Percentiles rank a stretch among this genome's conserved stretches.
Evolutionary conservation across 1,284 basidiomycete genomes (phyloP).

Genomic region (Anthracocystis panici-leucophaei): DNA sequence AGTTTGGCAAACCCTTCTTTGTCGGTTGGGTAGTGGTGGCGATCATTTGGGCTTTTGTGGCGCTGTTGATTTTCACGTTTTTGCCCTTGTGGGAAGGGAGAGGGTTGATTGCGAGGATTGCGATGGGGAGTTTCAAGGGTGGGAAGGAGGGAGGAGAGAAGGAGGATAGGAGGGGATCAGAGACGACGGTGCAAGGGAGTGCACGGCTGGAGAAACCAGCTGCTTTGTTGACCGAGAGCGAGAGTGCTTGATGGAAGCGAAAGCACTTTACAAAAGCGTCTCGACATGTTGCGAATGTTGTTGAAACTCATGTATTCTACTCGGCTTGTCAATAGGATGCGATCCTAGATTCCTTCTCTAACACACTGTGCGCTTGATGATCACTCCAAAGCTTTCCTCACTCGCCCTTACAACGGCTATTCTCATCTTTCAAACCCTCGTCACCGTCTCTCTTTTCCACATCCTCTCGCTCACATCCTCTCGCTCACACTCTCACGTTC

Average conservation of each 20-base stretch:
- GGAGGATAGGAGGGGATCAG: slow-evolving; percentile 3
- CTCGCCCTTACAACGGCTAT: too few species aligned
- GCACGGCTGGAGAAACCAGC: neutral
- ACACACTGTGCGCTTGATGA: too few species aligned
- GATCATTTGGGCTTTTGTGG: slow-evolving; percentile 61
- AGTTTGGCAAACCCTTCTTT: slow-evolving; percentile 61
- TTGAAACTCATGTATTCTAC: too few species aligned
- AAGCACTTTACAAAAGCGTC: too few species aligned
- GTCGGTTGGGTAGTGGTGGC: slow-evolving; percentile 63
- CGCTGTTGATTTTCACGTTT: slow-evolving; percentile 45
- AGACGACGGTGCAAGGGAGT: neutral
- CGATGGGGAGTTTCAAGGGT: slow-evolving; percentile 4
- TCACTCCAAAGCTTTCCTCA: too few species aligned
- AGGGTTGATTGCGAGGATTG: slow-evolving; percentile 16
- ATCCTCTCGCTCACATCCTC: neutral
- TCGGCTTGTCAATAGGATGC: too few species aligned
- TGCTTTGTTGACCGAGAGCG: too few species aligned
- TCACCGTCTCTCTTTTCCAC: too few species aligned
- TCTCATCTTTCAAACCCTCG: too few species aligned
- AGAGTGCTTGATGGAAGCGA: too few species aligned
- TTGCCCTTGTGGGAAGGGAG: slow-evolving; percentile 45
- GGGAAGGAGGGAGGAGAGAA: neutral
- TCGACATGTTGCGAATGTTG: too few species aligned
- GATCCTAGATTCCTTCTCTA: too few species aligned
- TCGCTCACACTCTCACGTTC: neutral